Percentiles rank a stretch among this genome's conserved stretches.
Conservation (phyloP, 768 basidiomycete species). For the Termitomyces sp. region DNA sequence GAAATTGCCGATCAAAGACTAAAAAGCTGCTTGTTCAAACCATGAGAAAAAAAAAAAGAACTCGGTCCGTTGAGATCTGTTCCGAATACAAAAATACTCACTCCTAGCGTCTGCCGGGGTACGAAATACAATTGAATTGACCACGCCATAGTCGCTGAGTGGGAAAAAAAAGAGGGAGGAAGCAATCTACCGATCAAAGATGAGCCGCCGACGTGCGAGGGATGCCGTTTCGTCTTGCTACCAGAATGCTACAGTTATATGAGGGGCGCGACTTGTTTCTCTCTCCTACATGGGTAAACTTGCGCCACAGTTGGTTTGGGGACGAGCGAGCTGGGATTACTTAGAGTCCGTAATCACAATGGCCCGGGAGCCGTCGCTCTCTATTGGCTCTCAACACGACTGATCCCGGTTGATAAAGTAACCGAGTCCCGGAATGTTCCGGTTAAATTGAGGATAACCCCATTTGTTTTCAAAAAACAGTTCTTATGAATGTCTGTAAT, state of each 20-base stretch:
- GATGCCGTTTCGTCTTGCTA: background rate
- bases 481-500: no score
- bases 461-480: background rate
- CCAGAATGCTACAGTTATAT: background rate
- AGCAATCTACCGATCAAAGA: background rate
- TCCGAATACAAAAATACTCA: no score
- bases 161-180: background rate
- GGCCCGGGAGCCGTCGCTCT: no score
- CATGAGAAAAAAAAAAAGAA: no score
- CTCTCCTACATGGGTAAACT: no score
- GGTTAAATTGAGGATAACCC: background rate
- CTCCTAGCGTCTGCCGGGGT: background rate
- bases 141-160: background rate
- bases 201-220: background rate
- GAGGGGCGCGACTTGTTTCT: background rate
- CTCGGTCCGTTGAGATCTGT: no score
- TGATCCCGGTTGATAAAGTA: background rate
- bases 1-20: no score
- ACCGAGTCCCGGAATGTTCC: background rate
- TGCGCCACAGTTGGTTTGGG: background rate
- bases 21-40: no score
- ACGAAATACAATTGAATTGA: background rate
- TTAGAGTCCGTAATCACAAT: background rate
- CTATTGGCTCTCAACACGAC: background rate
- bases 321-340: no score